Evolutionary conservation across 306 rosid genomes (phyloP).

Genomic region (Lathyrus aphaca): DNA sequence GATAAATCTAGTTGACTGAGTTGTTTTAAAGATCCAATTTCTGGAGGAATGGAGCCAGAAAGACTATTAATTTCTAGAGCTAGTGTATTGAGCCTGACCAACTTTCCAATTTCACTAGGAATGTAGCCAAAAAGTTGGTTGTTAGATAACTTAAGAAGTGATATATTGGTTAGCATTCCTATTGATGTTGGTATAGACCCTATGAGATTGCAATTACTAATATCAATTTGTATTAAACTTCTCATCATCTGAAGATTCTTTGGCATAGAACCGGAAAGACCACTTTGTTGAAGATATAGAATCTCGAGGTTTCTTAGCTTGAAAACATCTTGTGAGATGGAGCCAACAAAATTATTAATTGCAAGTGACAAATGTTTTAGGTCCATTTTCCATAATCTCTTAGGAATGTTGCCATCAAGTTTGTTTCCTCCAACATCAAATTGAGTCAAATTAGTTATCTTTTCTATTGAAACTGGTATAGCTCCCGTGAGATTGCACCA

Average conservation of each 20-base stretch:
- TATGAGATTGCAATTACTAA: neutral
- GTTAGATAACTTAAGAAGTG: no score
- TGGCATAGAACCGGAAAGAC: no score
- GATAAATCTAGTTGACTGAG: neutral
- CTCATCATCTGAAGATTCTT: no score
- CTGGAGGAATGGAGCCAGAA: neutral
- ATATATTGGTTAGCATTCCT: no score
- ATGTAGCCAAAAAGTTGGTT: neutral
- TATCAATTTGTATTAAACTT: neutral
- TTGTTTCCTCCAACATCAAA: neutral
- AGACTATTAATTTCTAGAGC: neutral
- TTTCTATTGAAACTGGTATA: neutral
- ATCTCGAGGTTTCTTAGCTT: no score
- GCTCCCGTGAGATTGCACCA: neutral
- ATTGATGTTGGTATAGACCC: no score
- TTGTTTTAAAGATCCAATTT: neutral
- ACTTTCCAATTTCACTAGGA: neutral
- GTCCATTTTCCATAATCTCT: neutral
- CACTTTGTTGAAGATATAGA: no score
- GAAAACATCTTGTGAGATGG: no score
- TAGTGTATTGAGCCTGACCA: neutral
- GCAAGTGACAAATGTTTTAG: no score
- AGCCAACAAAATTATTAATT: no score
- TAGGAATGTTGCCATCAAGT: conserved; percentile 9
- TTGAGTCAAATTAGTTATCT: neutral